phyloP scores from a whole-genome alignment of 2,329 filamentous ascomycete genomes.

The Cladosporium sp. region DNA sequence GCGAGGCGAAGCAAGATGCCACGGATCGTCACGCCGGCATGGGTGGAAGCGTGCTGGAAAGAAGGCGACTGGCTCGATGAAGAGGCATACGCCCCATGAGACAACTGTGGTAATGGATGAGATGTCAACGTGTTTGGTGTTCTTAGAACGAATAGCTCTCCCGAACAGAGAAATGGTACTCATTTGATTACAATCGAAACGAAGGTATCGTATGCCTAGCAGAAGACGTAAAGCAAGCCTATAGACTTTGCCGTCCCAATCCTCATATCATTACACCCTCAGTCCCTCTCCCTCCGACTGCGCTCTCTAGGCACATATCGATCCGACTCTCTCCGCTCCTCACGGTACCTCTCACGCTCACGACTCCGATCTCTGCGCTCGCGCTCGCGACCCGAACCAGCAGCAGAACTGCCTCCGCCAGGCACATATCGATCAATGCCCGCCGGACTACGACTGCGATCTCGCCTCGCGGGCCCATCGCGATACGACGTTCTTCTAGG shows the following conservation, averaged over 20 bases:
- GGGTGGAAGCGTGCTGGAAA: conserved; percentile 79
- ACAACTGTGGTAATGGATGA: background rate
- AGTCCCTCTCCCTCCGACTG: conserved; percentile 9
- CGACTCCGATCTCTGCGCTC: conserved; percentile 26
- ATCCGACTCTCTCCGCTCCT: conserved; percentile 35
- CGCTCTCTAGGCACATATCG: conserved; percentile 36
- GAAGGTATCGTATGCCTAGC: background rate
- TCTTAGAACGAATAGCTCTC: background rate
- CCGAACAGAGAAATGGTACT: background rate
- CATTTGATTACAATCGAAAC: background rate
- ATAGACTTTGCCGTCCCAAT: background rate
- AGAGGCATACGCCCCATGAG: conserved; percentile 47
- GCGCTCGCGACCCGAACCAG: conserved; percentile 23
- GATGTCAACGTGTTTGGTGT: no score
- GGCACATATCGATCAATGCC: conserved; percentile 45
- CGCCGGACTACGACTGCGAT: conserved; percentile 22
- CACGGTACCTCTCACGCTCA: conserved; percentile 35
- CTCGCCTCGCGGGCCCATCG: conserved; percentile 26
- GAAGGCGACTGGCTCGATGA: conserved; percentile 80
- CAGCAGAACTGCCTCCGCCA: conserved; percentile 28
- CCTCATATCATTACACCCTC: background rate
- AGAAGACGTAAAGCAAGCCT: background rate
- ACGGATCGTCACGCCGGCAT: conserved; percentile 66
- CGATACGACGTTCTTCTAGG: conserved; percentile 22
- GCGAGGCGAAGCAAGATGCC: conserved; percentile 53